phyloP scores from a whole-genome alignment of 2,329 filamentous ascomycete species.

The Exophiala oligosperma region DNA sequence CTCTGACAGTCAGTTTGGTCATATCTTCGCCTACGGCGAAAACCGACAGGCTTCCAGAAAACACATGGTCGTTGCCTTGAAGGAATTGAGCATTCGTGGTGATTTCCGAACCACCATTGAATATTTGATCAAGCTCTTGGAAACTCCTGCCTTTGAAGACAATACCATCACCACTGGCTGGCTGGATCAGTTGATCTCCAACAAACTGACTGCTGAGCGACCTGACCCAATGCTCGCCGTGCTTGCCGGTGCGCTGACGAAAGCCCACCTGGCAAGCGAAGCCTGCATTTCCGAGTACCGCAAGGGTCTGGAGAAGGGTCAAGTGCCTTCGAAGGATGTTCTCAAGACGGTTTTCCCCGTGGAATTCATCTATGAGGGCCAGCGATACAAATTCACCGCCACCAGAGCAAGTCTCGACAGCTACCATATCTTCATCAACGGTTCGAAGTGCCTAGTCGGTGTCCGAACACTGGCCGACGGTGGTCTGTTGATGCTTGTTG shows the following conservation, averaged over 20 bases:
- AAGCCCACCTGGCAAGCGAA: conserved; percentile 94
- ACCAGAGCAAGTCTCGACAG: conserved; percentile 89
- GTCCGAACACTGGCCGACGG: conserved; percentile 91
- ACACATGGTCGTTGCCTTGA: conserved; percentile 98
- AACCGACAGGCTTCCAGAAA: conserved; percentile 94
- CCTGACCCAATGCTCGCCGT: conserved; percentile 93
- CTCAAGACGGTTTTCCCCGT: conserved; percentile 97
- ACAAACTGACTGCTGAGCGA: conserved; percentile 93
- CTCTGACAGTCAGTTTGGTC: conserved; percentile 97
- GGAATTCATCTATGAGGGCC: conserved; percentile 98
- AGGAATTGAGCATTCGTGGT: conserved; percentile 98
- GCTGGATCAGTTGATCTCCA: conserved; percentile 97
- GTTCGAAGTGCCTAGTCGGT: conserved; percentile 91
- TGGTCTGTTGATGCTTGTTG: conserved; percentile 85
- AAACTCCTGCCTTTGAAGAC: conserved; percentile 96
- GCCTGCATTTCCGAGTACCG: conserved; percentile 83
- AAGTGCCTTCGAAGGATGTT: conserved; percentile 94
- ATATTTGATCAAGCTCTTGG: conserved; percentile 97
- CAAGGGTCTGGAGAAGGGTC: conserved; percentile 88
- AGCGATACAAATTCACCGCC: conserved; percentile 96
- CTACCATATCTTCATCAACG: conserved; percentile 98
- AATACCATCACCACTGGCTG: conserved; percentile 99
- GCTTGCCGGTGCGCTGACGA: conserved; percentile 90
- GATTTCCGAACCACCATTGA: conserved; percentile 98
- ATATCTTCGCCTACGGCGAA: conserved; percentile 99